Percentiles rank a stretch among this genome's conserved stretches.
Evolutionary conservation across 345 rosid species (phyloP).

Genomic region (Psidium guajava): DNA sequence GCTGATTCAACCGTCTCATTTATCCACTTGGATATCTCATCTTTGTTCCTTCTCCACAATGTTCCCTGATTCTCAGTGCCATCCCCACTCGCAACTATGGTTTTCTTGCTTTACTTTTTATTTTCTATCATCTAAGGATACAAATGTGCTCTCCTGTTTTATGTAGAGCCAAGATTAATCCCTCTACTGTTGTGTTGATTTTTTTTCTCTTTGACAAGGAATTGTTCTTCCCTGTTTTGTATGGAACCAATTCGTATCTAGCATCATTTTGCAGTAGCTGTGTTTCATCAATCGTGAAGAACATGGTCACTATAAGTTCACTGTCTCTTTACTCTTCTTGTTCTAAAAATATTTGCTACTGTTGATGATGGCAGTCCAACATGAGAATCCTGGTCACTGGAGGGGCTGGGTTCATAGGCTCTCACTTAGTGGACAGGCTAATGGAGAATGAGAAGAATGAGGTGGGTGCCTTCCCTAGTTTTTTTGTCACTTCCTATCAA

Average conservation of each 20-base stretch:
- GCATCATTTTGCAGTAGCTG: neutral
- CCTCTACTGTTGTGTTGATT: neutral
- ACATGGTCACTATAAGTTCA: neutral
- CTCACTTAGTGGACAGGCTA: constrained; percentile 82
- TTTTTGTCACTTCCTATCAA: neutral
- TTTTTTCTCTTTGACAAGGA: neutral
- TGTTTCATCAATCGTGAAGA: neutral
- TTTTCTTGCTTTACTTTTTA: neutral
- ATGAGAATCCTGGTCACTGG: constrained; percentile 95
- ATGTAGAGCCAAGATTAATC: neutral
- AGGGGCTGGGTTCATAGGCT: constrained; percentile 97
- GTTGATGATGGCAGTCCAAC: constrained; percentile 43
- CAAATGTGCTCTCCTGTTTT: neutral
- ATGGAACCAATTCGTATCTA: neutral
- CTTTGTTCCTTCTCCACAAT: neutral
- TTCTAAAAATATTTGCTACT: neutral
- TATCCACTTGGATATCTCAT: neutral
- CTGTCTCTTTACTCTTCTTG: neutral
- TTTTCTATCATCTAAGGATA: neutral
- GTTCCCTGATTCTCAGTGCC: neutral
- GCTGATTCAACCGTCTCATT: neutral
- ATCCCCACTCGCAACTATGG: neutral
- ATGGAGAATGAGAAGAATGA: constrained; percentile 96
- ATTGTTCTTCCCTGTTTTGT: neutral
- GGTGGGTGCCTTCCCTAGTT: constrained; percentile 20